Conservation (phyloP, 2,329 filamentous ascomycete species). For the Cladosporium austrohemisphaericum region DNA sequence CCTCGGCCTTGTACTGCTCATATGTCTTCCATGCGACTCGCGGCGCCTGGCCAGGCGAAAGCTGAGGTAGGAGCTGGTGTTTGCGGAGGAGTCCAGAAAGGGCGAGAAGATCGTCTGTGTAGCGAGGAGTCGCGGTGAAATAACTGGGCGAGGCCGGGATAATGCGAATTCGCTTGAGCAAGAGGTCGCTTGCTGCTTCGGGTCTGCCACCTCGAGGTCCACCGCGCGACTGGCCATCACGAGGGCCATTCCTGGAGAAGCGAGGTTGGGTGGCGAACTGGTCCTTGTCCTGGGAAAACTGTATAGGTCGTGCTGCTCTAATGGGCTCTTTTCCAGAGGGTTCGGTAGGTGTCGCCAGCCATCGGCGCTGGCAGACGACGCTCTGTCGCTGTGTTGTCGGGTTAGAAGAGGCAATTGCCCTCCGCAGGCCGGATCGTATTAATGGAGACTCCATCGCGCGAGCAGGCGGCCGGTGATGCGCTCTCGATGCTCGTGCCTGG, state of each 20-base stretch:
- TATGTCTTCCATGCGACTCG: constrained; percentile 78
- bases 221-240: neutral
- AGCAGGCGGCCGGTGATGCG: constrained; percentile 4
- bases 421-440: constrained; percentile 29
- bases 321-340: constrained; percentile 21
- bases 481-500: constrained; percentile 5
- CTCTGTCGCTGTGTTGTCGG: constrained; percentile 22
- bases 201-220: neutral
- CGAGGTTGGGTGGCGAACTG: constrained; percentile 20
- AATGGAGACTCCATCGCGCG: constrained; percentile 29
- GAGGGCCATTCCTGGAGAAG: constrained; percentile 5
- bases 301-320: constrained; percentile 29
- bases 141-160: constrained; percentile 88
- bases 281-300: constrained; percentile 24
- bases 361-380: constrained; percentile 22
- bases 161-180: constrained; percentile 56
- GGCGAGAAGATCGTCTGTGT: constrained; percentile 77
- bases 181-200: neutral
- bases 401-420: constrained; percentile 27
- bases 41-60: constrained; percentile 63
- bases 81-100: constrained; percentile 69
- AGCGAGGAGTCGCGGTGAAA: constrained; percentile 79
- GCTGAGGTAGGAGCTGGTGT: constrained; percentile 68
- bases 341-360: constrained; percentile 27
- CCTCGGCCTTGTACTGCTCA: constrained; percentile 66